Evolutionary conservation across 805 yeast species (phyloP).

Genomic region (Myxozyma monticola): DNA sequence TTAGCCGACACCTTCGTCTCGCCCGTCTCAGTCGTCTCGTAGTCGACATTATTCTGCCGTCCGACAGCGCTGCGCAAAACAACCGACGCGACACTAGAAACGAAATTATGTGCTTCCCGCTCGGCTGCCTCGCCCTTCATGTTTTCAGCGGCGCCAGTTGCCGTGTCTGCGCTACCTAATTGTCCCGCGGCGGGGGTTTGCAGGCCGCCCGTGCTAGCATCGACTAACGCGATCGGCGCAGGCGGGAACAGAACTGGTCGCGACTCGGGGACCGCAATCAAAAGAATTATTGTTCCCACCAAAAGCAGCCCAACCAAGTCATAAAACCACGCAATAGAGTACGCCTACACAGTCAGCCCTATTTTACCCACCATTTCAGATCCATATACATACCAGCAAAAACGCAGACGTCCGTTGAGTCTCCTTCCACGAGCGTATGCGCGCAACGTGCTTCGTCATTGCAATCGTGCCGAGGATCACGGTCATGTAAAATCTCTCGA

Average conservation of each 20-base stretch:
- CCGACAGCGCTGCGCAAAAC: slow-evolving; percentile 11
- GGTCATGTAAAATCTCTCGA: slow-evolving; percentile 17
- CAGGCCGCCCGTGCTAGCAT: background rate
- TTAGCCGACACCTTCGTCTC: background rate
- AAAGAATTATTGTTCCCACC: background rate
- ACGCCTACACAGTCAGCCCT: background rate
- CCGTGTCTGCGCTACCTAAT: slow-evolving; percentile 7
- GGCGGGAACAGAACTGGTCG: slow-evolving; percentile 13
- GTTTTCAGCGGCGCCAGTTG: slow-evolving; percentile 12
- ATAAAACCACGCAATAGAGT: slow-evolving; percentile 8
- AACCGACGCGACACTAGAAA: slow-evolving; percentile 10
- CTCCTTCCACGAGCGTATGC: slow-evolving; percentile 20
- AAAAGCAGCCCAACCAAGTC: background rate
- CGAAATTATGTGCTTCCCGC: slow-evolving; percentile 16
- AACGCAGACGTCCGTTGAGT: slow-evolving; percentile 13
- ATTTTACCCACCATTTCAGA: background rate
- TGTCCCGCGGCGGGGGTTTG: slow-evolving; percentile 6
- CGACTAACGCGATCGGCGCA: slow-evolving; percentile 6
- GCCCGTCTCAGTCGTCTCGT: background rate
- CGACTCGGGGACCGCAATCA: slow-evolving; percentile 7
- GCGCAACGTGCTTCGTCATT: slow-evolving; percentile 7
- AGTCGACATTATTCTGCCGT: background rate
- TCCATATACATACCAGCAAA: background rate
- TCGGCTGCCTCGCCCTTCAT: slow-evolving; percentile 19
- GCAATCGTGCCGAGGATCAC: slow-evolving; percentile 6